These are phyloP conservation scores for Porogramme epimiltina DNA, from an alignment of 1,284 basidiomycete species.

Conservation along the genomic window DNA sequence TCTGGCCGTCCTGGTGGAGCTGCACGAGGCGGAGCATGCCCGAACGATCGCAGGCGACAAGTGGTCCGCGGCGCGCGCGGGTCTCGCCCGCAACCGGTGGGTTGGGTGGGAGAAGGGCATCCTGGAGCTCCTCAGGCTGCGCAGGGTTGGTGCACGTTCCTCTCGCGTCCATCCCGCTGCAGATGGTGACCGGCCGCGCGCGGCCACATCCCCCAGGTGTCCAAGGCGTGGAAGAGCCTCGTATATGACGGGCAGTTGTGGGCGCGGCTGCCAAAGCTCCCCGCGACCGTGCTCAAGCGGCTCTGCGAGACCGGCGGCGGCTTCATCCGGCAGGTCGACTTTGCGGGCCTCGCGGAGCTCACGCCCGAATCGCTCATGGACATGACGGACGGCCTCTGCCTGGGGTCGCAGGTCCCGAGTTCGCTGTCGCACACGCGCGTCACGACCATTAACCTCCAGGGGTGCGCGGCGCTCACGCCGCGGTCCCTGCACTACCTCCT, in stretches of 20 bases:
- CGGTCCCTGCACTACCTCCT: slow-evolving; percentile 73
- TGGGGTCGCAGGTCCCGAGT: slow-evolving; percentile 37
- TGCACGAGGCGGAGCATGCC: slow-evolving; percentile 58
- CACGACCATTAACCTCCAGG: slow-evolving; percentile 72
- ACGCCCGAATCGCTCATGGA: slow-evolving; percentile 49
- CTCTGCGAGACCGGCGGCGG: slow-evolving; percentile 58
- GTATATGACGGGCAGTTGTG: slow-evolving; percentile 90
- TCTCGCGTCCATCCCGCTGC: slow-evolving; percentile 15
- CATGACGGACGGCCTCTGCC: slow-evolving; percentile 55
- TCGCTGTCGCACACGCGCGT: slow-evolving; percentile 57
- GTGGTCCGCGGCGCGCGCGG: slow-evolving; percentile 62
- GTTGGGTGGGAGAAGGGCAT: slow-evolving; percentile 72
- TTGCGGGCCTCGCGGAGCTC: slow-evolving; percentile 67
- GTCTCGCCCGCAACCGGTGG: slow-evolving; percentile 63
- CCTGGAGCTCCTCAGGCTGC: slow-evolving; percentile 78
- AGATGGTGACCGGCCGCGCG: slow-evolving; percentile 15
- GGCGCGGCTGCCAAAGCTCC: slow-evolving; percentile 60
- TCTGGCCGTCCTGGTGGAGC: slow-evolving; percentile 51
- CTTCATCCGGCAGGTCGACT: slow-evolving; percentile 66
- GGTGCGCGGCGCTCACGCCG: slow-evolving; percentile 69
- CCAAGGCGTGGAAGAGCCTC: slow-evolving; percentile 75
- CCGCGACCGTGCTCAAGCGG: slow-evolving; percentile 48
- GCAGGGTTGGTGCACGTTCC: slow-evolving; percentile 54
- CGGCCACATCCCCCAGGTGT: slow-evolving; percentile 58
- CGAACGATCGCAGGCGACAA: slow-evolving; percentile 41